These are phyloP conservation scores for Ophiostoma angusticollis DNA, from an alignment of 2,329 filamentous ascomycete species.

Conservation along the genomic window DNA sequence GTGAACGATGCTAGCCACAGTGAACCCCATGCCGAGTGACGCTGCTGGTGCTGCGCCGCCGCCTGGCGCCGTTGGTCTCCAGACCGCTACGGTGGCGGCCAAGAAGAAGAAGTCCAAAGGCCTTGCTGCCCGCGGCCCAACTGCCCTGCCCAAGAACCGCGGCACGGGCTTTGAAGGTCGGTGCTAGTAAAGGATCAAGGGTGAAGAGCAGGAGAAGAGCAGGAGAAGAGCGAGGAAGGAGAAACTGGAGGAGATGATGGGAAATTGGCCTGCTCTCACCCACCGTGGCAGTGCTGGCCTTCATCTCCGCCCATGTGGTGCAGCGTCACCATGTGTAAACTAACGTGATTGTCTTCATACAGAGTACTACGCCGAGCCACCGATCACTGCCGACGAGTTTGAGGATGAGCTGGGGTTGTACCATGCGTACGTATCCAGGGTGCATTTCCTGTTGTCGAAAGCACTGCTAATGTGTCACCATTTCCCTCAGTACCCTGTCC, in stretches of 20 bases:
- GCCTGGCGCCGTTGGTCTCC: slow-evolving; percentile 1
- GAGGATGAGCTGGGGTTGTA: slow-evolving; percentile 57
- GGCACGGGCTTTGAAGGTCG: slow-evolving; percentile 57
- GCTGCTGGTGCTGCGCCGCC: neutral
- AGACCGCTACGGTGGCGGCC: neutral
- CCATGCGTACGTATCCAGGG: slow-evolving; percentile 45
- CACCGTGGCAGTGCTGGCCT: slow-evolving; percentile 2
- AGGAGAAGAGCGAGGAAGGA: no score
- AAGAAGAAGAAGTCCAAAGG: slow-evolving; percentile 28
- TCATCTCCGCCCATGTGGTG: neutral
- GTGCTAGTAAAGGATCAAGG: no score
- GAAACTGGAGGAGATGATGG: no score
- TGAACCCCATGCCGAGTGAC: neutral
- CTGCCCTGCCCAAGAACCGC: slow-evolving; percentile 28
- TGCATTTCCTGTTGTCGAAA: no score
- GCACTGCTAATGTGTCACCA: no score
- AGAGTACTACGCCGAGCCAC: slow-evolving; percentile 69
- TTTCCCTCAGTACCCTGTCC: slow-evolving; percentile 6
- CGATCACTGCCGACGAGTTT: slow-evolving; percentile 58
- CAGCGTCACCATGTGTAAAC: neutral
- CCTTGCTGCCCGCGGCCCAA: slow-evolving; percentile 25
- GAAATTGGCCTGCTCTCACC: no score
- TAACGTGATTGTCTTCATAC: neutral
- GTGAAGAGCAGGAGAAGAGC: no score
- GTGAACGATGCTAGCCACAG: no score